Evolutionary conservation across 495 filamentous ascomycete genomes (phyloP).

Genomic region (Penicillium diatomitis): DNA sequence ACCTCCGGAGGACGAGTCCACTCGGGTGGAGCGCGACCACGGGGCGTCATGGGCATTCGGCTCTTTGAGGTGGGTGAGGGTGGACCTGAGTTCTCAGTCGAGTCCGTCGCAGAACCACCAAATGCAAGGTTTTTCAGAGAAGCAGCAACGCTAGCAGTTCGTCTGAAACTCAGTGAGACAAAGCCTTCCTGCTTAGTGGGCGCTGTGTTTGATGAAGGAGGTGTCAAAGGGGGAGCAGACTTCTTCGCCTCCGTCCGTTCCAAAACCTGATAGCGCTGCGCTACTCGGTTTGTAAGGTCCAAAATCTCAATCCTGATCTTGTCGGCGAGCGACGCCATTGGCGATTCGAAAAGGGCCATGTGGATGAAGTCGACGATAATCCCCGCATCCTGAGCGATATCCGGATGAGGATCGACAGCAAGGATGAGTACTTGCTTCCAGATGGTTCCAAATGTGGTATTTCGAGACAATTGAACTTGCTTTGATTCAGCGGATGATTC

Average conservation of each 20-base stretch:
- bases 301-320: constrained; percentile 69
- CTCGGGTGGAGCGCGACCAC: constrained; percentile 55
- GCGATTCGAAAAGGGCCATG: constrained; percentile 62
- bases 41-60: constrained; percentile 40
- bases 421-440: constrained; percentile 90
- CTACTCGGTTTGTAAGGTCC: constrained; percentile 44
- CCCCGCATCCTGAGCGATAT: constrained; percentile 75
- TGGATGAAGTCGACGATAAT: constrained; percentile 80
- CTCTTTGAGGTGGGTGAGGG: constrained; percentile 27
- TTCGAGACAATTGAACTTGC: constrained; percentile 52
- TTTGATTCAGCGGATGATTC: constrained; percentile 11
- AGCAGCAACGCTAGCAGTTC: constrained; percentile 64
- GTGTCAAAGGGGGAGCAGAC: constrained; percentile 37
- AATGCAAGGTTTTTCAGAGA: constrained; percentile 64
- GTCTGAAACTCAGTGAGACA: constrained; percentile 50
- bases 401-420: constrained; percentile 89
- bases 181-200: constrained; percentile 55
- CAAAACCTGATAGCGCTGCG: constrained; percentile 35
- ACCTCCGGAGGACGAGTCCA: constrained; percentile 72
- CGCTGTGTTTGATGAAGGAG: constrained; percentile 30
- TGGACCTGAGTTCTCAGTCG: constrained; percentile 13
- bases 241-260: constrained; percentile 34
- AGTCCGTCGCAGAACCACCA: constrained; percentile 33
- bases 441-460: constrained; percentile 81
- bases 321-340: constrained; percentile 60